Base-by-base conservation (phyloP, 169 alveolate genomes). In the Plasmodium vivax region DNA sequence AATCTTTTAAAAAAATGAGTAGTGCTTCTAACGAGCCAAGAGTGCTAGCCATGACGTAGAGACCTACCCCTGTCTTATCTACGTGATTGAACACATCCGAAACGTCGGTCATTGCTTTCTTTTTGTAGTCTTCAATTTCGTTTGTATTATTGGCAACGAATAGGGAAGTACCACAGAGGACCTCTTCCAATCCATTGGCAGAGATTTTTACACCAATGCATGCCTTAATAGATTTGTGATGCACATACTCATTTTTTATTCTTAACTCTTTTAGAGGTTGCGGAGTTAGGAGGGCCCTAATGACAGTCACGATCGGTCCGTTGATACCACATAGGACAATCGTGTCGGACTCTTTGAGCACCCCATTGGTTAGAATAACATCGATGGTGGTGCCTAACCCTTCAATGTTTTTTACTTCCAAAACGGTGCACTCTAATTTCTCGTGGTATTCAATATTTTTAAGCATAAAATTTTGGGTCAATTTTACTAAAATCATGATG, bases 341-440 rank as follows among this genome's bases (percentile, higher is more conserved):
- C 79, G 98, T 98, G 95, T 99, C 99, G 2, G 99, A 99, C 54
- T 98, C 99, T 87, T 97, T 96, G 72, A 99, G 92, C 12, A 96
- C 92, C 34, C 99, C 99, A 92, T 98, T 98, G 23, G 99, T 98
- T 8, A 99, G 97, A 9, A 99, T 98, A n/a, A 99, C 99, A 96
- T 99, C 99, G 79, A 99, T 98, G 3, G 99, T 99, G 23, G 99
- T 98, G 2, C 99, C 99, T 83, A 98, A 97, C 6, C 99, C 99
- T 92, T 98, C 99, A 43, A 98, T 97, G 45, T 98, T 98, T 97
- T 99, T 99, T 30, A 98, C 99, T 94, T 99, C 99, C 77, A 99
- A 97, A 19, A 99, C 99, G 10, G 99, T 98, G 88, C 99, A 99
- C 93, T 98, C 98, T 95, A 99, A 97, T 83, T 97, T 98, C 27